A percentile compares a stretch with the other conserved stretches of the same genome.
These are phyloP conservation scores for Betula pendula DNA, from an alignment of 306 rosid genomes.

Conservation along the genomic window DNA sequence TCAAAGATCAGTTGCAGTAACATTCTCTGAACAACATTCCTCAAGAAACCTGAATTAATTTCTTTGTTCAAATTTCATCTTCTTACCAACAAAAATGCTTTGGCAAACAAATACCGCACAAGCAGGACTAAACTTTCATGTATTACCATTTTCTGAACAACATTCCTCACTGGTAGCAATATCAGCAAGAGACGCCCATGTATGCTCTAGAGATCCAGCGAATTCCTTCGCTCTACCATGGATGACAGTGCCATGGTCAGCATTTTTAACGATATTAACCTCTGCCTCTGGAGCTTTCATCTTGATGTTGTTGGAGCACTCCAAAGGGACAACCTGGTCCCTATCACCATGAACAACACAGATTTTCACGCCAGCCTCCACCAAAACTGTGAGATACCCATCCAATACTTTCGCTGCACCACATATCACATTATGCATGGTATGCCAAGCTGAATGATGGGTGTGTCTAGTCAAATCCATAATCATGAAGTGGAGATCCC, in stretches of 20 bases:
- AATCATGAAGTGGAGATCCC: conserved; percentile 50
- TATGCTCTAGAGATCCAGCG: conserved; percentile 34
- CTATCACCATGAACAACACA: conserved; percentile 61
- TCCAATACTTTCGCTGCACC: conserved; percentile 63
- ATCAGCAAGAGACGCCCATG: conserved; percentile 45
- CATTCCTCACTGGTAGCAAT: neutral
- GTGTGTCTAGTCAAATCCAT: conserved; percentile 72
- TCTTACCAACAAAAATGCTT: too few species aligned
- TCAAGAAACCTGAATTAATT: too few species aligned
- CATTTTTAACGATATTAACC: conserved; percentile 50
- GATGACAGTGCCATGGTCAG: conserved; percentile 53
- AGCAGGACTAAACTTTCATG: too few species aligned
- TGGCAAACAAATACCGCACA: too few species aligned
- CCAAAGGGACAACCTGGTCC: conserved; percentile 56
- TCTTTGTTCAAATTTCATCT: too few species aligned
- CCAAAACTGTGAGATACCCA: conserved; percentile 45
- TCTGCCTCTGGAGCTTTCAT: conserved; percentile 51
- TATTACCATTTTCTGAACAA: neutral
- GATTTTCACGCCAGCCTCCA: conserved; percentile 47
- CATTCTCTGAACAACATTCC: too few species aligned
- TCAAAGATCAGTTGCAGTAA: too few species aligned
- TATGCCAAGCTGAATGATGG: conserved; percentile 88
- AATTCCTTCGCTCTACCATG: conserved; percentile 64
- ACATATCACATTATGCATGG: conserved; percentile 88
- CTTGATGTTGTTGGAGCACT: conserved; percentile 53